Base-by-base conservation (phyloP, 257 asterid species). In the Avicennia marina region DNA sequence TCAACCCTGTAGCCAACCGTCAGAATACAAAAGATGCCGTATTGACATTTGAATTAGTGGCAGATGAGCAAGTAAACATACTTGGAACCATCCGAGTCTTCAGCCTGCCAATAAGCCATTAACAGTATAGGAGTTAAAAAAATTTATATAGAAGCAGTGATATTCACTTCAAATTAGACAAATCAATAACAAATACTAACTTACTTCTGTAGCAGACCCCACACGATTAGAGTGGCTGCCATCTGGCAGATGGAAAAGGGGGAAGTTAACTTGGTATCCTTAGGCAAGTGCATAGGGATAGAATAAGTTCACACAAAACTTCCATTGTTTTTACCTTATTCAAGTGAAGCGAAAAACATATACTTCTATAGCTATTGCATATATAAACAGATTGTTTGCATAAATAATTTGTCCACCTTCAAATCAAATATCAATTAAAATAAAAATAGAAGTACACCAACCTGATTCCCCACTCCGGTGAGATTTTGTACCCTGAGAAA, bases 21-120 rank as follows among this genome's bases (percentile, higher is more conserved):
- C 50, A 54, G 55, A 29, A 58, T 52, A 76, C 21, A 38, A 26
- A 54, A 42, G 60, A 66, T 59, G 64, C 22, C 44, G 44, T 32
- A 26, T 49, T 15, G 54, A 50, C 22, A 51, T 58, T 39, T 20
- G 48, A 64, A 58, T 56, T 53, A 43, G 51, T 49, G 53, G 43
- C 44, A 43, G 57, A n/a, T n/a, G n/a, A 51, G 66, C 48, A 33
- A 44, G 45, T 18, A 56, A 51, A 68, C 79, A 57, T 94, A 94
- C 99, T 89, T 94, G 67, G 99, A 81, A 69, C 94, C 80, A 71
- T 84, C 80, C 11, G 90, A 77, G 29, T 45, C 78, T 62, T 76
- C 86, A 72, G 59, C 84, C 98, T 87, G 89, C 26, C 51, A 53
- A 68, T 44, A 70, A 52, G 68, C 70, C 70, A 74, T 46, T 26